Evolutionary conservation across 2,329 filamentous ascomycete species (phyloP).

Genomic region (Aspergillus niger): DNA sequence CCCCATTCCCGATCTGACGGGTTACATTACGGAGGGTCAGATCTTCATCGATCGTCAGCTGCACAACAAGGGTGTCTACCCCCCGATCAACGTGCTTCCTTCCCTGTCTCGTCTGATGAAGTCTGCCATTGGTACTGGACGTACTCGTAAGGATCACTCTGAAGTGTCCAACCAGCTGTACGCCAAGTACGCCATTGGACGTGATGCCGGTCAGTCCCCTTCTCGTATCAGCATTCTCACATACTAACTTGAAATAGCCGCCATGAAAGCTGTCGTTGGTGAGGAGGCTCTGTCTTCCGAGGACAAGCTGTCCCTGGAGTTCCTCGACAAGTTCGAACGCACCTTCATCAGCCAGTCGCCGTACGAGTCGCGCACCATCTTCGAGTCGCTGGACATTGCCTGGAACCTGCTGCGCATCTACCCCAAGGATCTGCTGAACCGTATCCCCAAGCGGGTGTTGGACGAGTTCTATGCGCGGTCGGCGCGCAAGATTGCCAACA

Average conservation of each 20-base stretch:
- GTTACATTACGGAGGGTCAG: conserved; percentile 98
- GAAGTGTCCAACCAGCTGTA: conserved; percentile 99
- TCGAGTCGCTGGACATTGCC: conserved; percentile 90
- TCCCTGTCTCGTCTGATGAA: conserved; percentile 99
- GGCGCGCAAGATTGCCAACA: conserved; percentile 46
- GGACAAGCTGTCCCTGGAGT: conserved; percentile 97
- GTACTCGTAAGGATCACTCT: conserved; percentile 94
- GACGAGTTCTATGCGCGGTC: conserved; percentile 77
- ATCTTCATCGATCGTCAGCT: conserved; percentile 95
- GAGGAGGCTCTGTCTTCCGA: conserved; percentile 94
- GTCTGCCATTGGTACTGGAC: conserved; percentile 96
- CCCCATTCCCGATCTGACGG: conserved; percentile 96
- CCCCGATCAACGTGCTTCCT: conserved; percentile 96
- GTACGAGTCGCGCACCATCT: conserved; percentile 90
- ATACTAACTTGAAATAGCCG: conserved; percentile 53
- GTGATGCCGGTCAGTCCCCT: conserved; percentile 67
- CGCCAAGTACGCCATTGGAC: conserved; percentile 98
- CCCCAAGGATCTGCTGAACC: conserved; percentile 96
- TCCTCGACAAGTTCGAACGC: conserved; percentile 97
- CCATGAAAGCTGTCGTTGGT: conserved; percentile 99
- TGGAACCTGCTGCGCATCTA: conserved; percentile 97
- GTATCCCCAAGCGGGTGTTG: conserved; percentile 80
- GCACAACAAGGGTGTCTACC: conserved; percentile 96
- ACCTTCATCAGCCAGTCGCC: conserved; percentile 89
- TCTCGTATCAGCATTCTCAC: too few species aligned